A percentile compares a stretch with the other conserved stretches of the same genome.
Conservation (phyloP, 805 yeast species). For the Monosporozyma yasuniensis region DNA sequence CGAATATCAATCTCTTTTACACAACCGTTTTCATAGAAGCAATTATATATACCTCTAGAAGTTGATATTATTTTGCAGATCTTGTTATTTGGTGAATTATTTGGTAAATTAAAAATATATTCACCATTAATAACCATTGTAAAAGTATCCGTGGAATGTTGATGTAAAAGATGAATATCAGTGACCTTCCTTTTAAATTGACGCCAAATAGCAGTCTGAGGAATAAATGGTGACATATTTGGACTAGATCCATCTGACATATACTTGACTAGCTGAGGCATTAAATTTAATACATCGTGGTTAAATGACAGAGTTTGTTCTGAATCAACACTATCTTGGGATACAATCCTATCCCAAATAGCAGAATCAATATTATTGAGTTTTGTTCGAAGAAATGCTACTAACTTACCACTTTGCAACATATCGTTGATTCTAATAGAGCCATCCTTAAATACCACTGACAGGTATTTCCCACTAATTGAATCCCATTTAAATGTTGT, state of each 20-base stretch:
- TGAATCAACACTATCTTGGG: neutral
- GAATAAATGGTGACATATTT: slow-evolving; percentile 11
- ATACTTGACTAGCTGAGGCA: slow-evolving; percentile 19
- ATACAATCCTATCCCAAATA: slow-evolving; percentile 15
- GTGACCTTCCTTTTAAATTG: slow-evolving; percentile 3
- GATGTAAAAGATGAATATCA: slow-evolving; percentile 18
- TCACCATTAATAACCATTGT: slow-evolving; percentile 16
- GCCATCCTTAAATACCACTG: slow-evolving; percentile 40
- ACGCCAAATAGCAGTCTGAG: slow-evolving; percentile 14
- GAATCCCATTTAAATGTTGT: slow-evolving; percentile 20
- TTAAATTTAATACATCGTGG: slow-evolving; percentile 11
- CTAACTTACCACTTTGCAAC: slow-evolving; percentile 18
- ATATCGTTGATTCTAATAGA: slow-evolving; percentile 42
- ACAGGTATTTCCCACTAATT: slow-evolving; percentile 31
- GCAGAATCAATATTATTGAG: slow-evolving; percentile 7
- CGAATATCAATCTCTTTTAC: slow-evolving; percentile 6
- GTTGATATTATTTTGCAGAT: neutral
- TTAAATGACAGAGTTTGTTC: slow-evolving; percentile 7
- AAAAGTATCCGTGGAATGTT: slow-evolving; percentile 6
- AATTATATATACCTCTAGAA: neutral
- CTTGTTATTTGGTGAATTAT: neutral
- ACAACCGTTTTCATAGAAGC: slow-evolving; percentile 3
- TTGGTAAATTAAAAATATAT: slow-evolving; percentile 4
- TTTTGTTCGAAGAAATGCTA: slow-evolving; percentile 15
- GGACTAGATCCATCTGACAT: slow-evolving; percentile 10